Conservation (phyloP, 441 rosid genomes). For the Brassica balearica region DNA sequence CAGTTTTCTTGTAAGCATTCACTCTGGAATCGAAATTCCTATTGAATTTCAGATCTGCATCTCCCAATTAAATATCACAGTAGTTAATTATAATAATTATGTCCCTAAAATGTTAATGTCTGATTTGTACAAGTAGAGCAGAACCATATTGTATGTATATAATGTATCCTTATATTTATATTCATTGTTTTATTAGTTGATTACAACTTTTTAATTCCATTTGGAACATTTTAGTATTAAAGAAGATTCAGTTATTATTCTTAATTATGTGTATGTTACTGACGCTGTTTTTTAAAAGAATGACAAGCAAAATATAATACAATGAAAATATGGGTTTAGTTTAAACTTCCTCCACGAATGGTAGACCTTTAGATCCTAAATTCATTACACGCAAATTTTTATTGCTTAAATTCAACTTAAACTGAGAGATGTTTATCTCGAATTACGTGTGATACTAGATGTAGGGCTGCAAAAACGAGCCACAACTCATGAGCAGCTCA, state of each 20-base stretch:
- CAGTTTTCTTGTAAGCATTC: constrained; percentile 2
- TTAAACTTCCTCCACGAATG: not conserved
- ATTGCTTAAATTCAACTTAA: not conserved
- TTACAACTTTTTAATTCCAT: not conserved
- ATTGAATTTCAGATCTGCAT: constrained; percentile 13
- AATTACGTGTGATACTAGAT: not conserved
- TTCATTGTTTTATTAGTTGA: not conserved
- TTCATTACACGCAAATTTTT: not conserved
- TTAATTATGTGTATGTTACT: not conserved
- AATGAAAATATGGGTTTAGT: not conserved
- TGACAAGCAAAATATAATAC: not conserved
- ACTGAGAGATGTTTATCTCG: not conserved
- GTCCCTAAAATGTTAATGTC: not conserved
- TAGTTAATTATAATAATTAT: not conserved
- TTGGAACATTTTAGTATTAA: not conserved
- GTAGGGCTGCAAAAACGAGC: not conserved
- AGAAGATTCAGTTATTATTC: not conserved
- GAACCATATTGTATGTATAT: not conserved
- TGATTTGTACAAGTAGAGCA: not conserved
- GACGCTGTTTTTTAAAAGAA: not conserved
- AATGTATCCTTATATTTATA: not conserved
- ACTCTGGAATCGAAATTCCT: not conserved
- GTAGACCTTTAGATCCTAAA: not conserved
- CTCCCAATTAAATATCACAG: constrained; percentile 15
- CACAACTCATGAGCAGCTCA: not conserved